These are phyloP conservation scores for Amanita brunnescens DNA, from an alignment of 768 basidiomycete genomes.

Conservation along the genomic window DNA sequence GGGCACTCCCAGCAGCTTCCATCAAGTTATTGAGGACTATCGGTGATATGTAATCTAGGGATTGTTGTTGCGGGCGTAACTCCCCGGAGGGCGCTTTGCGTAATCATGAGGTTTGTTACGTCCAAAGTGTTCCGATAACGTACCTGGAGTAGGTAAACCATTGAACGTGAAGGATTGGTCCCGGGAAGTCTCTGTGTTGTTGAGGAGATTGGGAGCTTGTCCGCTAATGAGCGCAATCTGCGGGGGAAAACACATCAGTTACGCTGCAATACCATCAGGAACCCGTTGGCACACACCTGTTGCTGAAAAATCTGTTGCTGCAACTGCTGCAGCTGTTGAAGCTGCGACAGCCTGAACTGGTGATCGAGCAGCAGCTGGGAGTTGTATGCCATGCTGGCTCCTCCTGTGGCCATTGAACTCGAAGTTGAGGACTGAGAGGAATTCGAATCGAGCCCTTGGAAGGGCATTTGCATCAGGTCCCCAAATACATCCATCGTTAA, in stretches of 20 bases:
- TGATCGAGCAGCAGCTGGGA: slow-evolving; percentile 59
- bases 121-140: slow-evolving; percentile 19
- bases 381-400: slow-evolving; percentile 16
- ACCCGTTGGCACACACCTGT: slow-evolving; percentile 44
- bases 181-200: slow-evolving; percentile 23
- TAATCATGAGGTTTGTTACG: slow-evolving; percentile 9
- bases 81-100: slow-evolving; percentile 13
- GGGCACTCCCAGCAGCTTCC: neutral
- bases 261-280: slow-evolving; percentile 3
- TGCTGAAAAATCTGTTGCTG: slow-evolving; percentile 87
- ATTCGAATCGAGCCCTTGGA: slow-evolving; percentile 27
- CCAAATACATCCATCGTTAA: slow-evolving; percentile 40
- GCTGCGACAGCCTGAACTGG: slow-evolving; percentile 68
- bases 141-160: slow-evolving; percentile 65
- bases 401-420: neutral
- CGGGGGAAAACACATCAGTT: slow-evolving; percentile 9
- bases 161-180: slow-evolving; percentile 27
- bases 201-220: slow-evolving; percentile 27
- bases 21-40: slow-evolving; percentile 1
- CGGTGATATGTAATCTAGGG: slow-evolving; percentile 6
- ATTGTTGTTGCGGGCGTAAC: slow-evolving; percentile 11
- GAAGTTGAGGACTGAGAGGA: slow-evolving; percentile 7
- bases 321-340: slow-evolving; percentile 69
- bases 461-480: slow-evolving; percentile 40
- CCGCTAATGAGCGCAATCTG: slow-evolving; percentile 67